Evolutionary conservation across 2,329 filamentous ascomycete species (phyloP), one percentile per base, ranked within the genome.

Genomic region (Fusarium sp.): DNA sequence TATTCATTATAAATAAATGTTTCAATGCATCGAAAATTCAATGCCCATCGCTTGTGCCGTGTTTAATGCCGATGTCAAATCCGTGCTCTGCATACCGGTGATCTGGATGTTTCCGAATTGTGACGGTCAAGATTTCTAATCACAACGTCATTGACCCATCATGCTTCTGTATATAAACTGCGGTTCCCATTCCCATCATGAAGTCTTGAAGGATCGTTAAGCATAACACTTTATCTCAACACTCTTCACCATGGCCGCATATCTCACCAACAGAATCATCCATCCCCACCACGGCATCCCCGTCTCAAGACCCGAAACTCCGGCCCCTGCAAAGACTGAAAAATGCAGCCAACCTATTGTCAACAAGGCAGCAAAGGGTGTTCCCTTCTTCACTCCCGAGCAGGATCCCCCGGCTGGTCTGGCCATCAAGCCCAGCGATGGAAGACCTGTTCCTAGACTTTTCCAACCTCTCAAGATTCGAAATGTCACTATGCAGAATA

Each of bases 401-500:
- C 85, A 87, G 70, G 71, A 77, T 8, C 84, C 84, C 6, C 80
- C 83, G 0, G 73, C 83, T 0, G 85, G 85, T 5, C 83, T 83
- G 8, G 84, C 84, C 3, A 69, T 80, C 12, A 67, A 78, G 18
- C 81, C 82, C 27, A 87, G 58, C 78, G 85, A 61, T 82, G 83
- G 83, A 60, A 81, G 82, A 38, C 79, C 85, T 14, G 83, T 89
- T 10, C 85, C 87, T 2, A 88, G 86, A 64, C 79, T 86, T 26
- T 86, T 85, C 76, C 81, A 78, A 1, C 85, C 85, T 0, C 74
- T 87, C 30, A 83, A 79, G 49, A 84, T 87, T 57, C 83, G 85
- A 10, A 81, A 80, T 18, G 64, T 84, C 23, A 80, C 78, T 17
- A 75, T 87, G 70, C 82, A 79, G 33, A 86, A 87, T 69, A 83